A percentile compares a stretch with the other conserved stretches of the same genome.
Evolutionary conservation across 495 filamentous ascomycete genomes (phyloP).

Genomic region (Penicillium simplicissimum): DNA sequence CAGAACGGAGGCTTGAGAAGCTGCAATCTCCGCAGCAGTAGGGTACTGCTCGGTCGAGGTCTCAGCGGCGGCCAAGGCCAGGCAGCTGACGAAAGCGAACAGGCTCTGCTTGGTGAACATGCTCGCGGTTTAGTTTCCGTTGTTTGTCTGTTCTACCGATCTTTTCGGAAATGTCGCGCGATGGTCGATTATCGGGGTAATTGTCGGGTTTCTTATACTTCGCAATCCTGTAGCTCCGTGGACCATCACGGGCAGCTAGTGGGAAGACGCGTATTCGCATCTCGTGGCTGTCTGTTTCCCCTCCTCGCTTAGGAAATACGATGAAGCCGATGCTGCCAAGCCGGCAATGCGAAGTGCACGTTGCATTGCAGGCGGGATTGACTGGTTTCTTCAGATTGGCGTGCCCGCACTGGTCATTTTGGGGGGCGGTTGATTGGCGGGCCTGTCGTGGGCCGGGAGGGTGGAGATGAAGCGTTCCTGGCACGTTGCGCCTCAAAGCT

Average conservation of each 20-base stretch:
- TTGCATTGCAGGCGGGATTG: slow-evolving; percentile 11
- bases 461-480: slow-evolving; percentile 7
- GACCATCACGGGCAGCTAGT: neutral
- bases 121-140: neutral
- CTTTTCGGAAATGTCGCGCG: neutral
- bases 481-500: slow-evolving; percentile 13
- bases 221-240: neutral
- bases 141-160: neutral
- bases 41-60: slow-evolving; percentile 31
- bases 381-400: slow-evolving; percentile 1
- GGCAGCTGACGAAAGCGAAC: slow-evolving; percentile 22
- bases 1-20: slow-evolving; percentile 31
- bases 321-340: neutral
- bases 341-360: slow-evolving; percentile 2
- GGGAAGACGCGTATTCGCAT: slow-evolving; percentile 2
- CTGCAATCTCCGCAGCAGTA: slow-evolving; percentile 34
- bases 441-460: neutral
- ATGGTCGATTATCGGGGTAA: slow-evolving; percentile 8
- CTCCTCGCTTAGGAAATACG: slow-evolving; percentile 6
- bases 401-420: neutral
- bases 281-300: neutral
- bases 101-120: slow-evolving; percentile 32
- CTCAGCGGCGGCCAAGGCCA: slow-evolving; percentile 34
- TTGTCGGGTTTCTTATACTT: slow-evolving; percentile 21
- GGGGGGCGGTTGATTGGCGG: neutral